phyloP scores from a whole-genome alignment of 306 rosid genomes.

The Abrus pulchellus region DNA sequence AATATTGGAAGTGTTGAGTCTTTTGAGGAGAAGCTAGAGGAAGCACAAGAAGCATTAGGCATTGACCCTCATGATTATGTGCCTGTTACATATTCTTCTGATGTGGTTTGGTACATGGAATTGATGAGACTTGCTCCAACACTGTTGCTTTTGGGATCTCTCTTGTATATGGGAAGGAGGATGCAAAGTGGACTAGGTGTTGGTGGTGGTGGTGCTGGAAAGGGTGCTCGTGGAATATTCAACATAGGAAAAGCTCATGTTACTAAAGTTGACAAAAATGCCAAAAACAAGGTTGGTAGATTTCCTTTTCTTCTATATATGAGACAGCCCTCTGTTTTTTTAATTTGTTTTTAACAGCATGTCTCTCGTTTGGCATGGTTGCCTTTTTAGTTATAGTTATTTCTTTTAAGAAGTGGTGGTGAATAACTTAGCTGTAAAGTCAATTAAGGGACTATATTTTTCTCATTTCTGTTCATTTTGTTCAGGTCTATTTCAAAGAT shows the following conservation, averaged over 20 bases:
- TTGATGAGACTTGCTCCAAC: constrained; percentile 83
- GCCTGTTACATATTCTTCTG: constrained; percentile 88
- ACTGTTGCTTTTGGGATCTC: constrained; percentile 72
- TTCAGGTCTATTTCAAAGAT: constrained; percentile 85
- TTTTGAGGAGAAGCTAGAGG: constrained; percentile 97
- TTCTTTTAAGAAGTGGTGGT: constrained; percentile 19
- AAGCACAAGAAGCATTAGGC: constrained; percentile 89
- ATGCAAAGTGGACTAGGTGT: constrained; percentile 92
- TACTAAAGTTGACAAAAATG: constrained; percentile 85
- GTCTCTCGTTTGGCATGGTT: not conserved
- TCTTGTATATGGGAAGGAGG: constrained; percentile 72
- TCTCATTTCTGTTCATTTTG: constrained; percentile 32
- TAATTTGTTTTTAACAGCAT: constrained; percentile 28
- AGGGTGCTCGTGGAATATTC: constrained; percentile 89
- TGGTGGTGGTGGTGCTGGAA: constrained; percentile 73
- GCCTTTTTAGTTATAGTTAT: not conserved
- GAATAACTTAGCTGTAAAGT: not conserved
- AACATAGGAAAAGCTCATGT: constrained; percentile 94
- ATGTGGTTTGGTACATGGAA: constrained; percentile 81
- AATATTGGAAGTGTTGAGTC: constrained; percentile 96
- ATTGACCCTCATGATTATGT: constrained; percentile 84
- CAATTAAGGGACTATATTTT: constrained; percentile 6
- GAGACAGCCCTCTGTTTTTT: constrained; percentile 6
- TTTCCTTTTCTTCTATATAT: constrained; percentile 9
- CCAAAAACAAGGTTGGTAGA: constrained; percentile 80